Evolutionary conservation across 192 early-diverging fungal species (phyloP), one percentile per base, ranked within the genome.

Genomic region (Lunasporangiospora selenospora): DNA sequence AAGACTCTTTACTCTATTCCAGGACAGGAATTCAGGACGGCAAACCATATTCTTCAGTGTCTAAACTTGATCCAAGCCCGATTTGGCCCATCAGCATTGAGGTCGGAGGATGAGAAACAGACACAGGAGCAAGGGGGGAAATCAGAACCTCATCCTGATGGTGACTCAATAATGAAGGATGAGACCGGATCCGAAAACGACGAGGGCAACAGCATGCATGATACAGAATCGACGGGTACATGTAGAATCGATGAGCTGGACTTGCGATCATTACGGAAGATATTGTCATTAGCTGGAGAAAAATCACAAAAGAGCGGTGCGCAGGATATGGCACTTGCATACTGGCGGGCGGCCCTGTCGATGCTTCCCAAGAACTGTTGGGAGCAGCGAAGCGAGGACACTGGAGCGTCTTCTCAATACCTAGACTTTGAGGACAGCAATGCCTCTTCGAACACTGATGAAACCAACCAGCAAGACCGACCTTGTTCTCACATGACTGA

Each of bases 301-400:
- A 73, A 73, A 40, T 58, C 60, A n/a, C 69, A 73, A 23, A 73
- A 63, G 42, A 73, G 69, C 47, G 69, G 69, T 6, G 60, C 69
- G 15, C 69, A 73, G 43, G 69, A 63, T 44, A 62, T 63, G 69
- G 60, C 69, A 2, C 49, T 73, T 6, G 19, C 60, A 1, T 63
- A 63, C 40, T 73, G 69, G 69, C 45, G 53, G 38, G 69, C 69
- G 9, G 69, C 69, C 0, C 32, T 73, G 47, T 38, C 60, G 2
- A n/a, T 73, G 11, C 21, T 73, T 21, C 69, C 69, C 15, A 61
- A 45, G 16, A 58, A 57, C 15, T 73, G 69, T 26, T 73, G 59
- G 59, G 69, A 63, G 36, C 53, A 32, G 5, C 30, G 38, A 52
- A 6, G n/a, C 19, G 18, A n/a, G 40, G 39, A 4, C 37, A 56